These are phyloP conservation scores for Isoetes taiwanensis DNA, from an alignment of 75 land plant species.

Conservation along the genomic window DNA sequence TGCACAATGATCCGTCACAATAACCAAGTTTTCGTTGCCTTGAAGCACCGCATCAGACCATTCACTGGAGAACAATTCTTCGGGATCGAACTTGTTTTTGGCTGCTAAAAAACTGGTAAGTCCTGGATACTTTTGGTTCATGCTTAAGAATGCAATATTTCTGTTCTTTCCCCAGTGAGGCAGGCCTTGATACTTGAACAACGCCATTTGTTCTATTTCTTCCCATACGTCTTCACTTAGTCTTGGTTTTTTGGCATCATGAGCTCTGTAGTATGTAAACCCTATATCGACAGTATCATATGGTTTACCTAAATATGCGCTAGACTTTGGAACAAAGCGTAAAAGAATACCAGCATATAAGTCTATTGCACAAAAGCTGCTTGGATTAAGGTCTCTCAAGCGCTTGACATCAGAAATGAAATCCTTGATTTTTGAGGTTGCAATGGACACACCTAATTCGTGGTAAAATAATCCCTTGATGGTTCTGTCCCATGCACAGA, in stretches of 20 bases:
- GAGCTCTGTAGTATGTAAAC: conserved; percentile 46
- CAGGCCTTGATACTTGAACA: conserved; percentile 43
- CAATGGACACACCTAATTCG: conserved; percentile 1
- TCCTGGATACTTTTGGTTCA: conserved; percentile 27
- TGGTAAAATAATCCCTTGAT: conserved; percentile 11
- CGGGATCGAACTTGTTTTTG: conserved; percentile 36
- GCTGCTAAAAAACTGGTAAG: conserved; percentile 26
- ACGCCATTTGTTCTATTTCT: conserved; percentile 65
- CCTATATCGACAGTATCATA: conserved; percentile 51
- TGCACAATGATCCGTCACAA: conserved; percentile 46
- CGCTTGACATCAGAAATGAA: conserved; percentile 12
- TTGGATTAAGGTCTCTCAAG: conserved; percentile 10
- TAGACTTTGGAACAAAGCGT: conserved; percentile 39
- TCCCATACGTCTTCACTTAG: conserved; percentile 51
- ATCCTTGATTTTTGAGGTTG: neutral
- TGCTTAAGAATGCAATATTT: conserved; percentile 28
- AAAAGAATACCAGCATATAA: conserved; percentile 18
- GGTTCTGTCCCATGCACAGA: conserved; percentile 6
- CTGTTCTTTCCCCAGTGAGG: conserved; percentile 78
- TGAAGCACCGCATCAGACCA: conserved; percentile 42
- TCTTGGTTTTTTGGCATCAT: conserved; percentile 33
- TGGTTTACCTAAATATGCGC: conserved; percentile 42
- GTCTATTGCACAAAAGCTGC: conserved; percentile 4
- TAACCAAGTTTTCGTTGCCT: no score
- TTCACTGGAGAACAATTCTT: conserved; percentile 38